These are phyloP conservation scores for Cupressus sempervirens DNA, from an alignment of 75 land plant genomes.

Conservation along the genomic window DNA sequence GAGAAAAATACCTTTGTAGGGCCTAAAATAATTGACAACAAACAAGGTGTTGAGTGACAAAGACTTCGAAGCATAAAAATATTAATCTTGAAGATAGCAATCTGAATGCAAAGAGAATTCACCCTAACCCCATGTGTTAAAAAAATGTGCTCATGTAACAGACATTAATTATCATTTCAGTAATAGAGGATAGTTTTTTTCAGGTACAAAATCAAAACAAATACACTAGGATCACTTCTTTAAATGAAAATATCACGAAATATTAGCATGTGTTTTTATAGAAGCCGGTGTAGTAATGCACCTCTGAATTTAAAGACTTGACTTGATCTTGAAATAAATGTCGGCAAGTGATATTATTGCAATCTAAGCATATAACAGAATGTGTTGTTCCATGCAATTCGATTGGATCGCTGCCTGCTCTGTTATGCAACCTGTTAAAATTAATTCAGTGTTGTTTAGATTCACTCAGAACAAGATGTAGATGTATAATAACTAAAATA, in stretches of 20 bases:
- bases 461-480: background rate
- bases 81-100: background rate
- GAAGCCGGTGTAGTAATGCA: constrained; percentile 9
- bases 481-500: background rate
- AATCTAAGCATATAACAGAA: constrained; percentile 68
- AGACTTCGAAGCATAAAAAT: background rate
- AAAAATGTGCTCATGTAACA: background rate
- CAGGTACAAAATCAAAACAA: background rate
- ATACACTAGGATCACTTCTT: background rate
- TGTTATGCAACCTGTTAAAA: constrained; percentile 74
- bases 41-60: background rate
- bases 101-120: background rate
- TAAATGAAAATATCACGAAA: background rate
- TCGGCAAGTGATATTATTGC: constrained; percentile 52
- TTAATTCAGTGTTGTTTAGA: background rate
- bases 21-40: background rate
- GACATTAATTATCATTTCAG: background rate
- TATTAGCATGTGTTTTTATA: background rate
- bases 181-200: background rate
- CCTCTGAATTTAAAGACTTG: constrained; percentile 79
- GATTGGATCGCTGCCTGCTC: constrained; percentile 82
- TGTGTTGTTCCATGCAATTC: constrained; percentile 96
- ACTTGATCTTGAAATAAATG: constrained; percentile 68
- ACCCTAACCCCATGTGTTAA: background rate
- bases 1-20: background rate